Evolutionary conservation across 192 early-diverging fungal species (phyloP).

Genomic region (Rhizoclosmatium sp.): DNA sequence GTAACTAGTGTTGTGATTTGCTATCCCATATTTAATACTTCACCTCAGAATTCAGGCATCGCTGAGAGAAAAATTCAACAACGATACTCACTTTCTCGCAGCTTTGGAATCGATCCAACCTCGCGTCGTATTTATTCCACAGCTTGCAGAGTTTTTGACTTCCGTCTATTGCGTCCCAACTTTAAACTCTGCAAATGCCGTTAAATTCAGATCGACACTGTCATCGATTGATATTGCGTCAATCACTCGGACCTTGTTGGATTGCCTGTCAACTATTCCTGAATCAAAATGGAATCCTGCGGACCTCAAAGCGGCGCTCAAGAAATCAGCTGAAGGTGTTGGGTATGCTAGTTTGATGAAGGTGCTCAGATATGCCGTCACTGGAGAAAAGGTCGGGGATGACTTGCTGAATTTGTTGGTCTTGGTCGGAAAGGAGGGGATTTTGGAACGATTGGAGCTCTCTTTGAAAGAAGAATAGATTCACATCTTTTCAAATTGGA

Average conservation of each 20-base stretch:
- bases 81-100: neutral
- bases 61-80: neutral
- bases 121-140: neutral
- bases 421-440: conserved; percentile 32
- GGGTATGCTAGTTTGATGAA: conserved; percentile 35
- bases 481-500: too few species aligned
- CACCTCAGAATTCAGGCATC: neutral
- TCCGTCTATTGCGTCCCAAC: neutral
- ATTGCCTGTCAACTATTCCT: neutral
- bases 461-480: too few species aligned
- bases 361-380: conserved; percentile 39
- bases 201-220: neutral
- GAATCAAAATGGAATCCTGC: conserved; percentile 31
- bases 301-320: conserved; percentile 20
- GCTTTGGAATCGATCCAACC: neutral
- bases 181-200: neutral
- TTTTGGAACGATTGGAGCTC: conserved; percentile 27
- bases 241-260: neutral
- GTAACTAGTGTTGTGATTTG: neutral
- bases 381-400: conserved; percentile 41
- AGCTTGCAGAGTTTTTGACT: neutral
- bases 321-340: conserved; percentile 4
- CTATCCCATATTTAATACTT: neutral
- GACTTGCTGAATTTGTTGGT: conserved; percentile 40
- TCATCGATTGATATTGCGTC: neutral